These are phyloP conservation scores for Dinochytrium kinnereticum DNA, from an alignment of 371 early-diverging fungal species.

Conservation along the genomic window DNA sequence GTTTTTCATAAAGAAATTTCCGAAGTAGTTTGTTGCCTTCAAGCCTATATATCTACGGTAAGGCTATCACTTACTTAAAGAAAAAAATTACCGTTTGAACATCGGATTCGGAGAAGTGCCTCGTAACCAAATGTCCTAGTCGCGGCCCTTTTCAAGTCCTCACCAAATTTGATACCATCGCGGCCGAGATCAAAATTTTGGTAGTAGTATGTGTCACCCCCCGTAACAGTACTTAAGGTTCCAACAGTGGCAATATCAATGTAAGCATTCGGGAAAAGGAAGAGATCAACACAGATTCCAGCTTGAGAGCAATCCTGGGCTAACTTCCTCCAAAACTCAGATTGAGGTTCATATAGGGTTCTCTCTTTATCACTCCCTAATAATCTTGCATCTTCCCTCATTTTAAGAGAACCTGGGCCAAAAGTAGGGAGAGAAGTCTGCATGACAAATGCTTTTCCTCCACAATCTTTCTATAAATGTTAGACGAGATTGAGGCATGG, in stretches of 20 bases:
- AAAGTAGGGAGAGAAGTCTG: slow-evolving; percentile 82
- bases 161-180: slow-evolving; percentile 70
- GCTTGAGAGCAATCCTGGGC: slow-evolving; percentile 76
- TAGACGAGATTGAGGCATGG: background rate
- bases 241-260: slow-evolving; percentile 88
- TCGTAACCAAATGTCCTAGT: slow-evolving; percentile 86
- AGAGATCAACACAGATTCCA: slow-evolving; percentile 87
- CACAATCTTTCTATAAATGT: slow-evolving; percentile 40
- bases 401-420: slow-evolving; percentile 86
- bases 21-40: slow-evolving; percentile 82
- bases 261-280: slow-evolving; percentile 84
- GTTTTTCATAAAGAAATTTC: slow-evolving; percentile 93
- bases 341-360: slow-evolving; percentile 82
- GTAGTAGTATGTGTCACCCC: slow-evolving; percentile 86
- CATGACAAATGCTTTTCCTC: slow-evolving; percentile 86
- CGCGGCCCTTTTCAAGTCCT: slow-evolving; percentile 73
- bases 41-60: slow-evolving; percentile 57
- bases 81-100: slow-evolving; percentile 72
- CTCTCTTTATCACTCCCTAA: slow-evolving; percentile 91
- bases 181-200: slow-evolving; percentile 71
- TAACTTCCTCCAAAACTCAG: slow-evolving; percentile 80
- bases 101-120: slow-evolving; percentile 86
- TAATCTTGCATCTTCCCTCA: slow-evolving; percentile 85
- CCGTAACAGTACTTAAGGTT: slow-evolving; percentile 77
- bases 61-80: background rate